These are phyloP conservation scores for Microbotryum scabiosae DNA, from an alignment of 1,284 basidiomycete genomes.

Conservation along the genomic window DNA sequence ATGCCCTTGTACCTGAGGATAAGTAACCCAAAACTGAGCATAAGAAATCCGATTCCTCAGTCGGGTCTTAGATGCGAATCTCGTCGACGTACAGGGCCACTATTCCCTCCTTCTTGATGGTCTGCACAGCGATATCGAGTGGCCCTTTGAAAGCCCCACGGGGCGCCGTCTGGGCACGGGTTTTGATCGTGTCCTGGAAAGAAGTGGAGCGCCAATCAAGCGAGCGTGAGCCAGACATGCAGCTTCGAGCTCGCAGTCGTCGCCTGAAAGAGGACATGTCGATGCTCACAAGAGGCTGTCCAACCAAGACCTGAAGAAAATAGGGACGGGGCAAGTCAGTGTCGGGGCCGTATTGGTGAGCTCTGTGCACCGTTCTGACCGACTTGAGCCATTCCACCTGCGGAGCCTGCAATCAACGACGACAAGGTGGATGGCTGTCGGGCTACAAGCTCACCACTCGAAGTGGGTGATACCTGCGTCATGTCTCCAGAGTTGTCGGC, in stretches of 20 bases:
- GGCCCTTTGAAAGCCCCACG: slow-evolving; percentile 66
- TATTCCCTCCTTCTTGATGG: slow-evolving; percentile 75
- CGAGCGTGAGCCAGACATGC: background rate
- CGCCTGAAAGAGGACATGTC: too few relatives aligned
- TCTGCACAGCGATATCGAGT: slow-evolving; percentile 75
- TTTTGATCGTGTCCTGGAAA: slow-evolving; percentile 71
- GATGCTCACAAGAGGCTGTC: slow-evolving; percentile 53
- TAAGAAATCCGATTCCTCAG: slow-evolving; percentile 13
- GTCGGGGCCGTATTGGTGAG: slow-evolving; percentile 41
- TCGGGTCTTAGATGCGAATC: too few relatives aligned
- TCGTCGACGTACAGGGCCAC: slow-evolving; percentile 60
- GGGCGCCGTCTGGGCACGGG: slow-evolving; percentile 46
- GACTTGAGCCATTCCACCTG: slow-evolving; percentile 57
- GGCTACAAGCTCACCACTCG: too few relatives aligned
- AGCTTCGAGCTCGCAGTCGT: background rate
- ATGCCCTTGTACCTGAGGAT: slow-evolving; percentile 52
- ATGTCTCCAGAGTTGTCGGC: too few relatives aligned
- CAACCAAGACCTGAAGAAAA: slow-evolving; percentile 57
- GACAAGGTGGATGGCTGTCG: slow-evolving; percentile 10
- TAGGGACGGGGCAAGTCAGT: slow-evolving; percentile 39
- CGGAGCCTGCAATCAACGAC: slow-evolving; percentile 59
- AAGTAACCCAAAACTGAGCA: background rate
- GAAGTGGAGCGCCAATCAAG: slow-evolving; percentile 11
- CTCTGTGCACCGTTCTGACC: slow-evolving; percentile 32
- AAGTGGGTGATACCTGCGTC: too few relatives aligned